A percentile compares a stretch with the other conserved stretches of the same genome.
These are phyloP conservation scores for Globisporangium radiosum DNA, from an alignment of 352 stramenopile genomes.

Conservation along the genomic window DNA sequence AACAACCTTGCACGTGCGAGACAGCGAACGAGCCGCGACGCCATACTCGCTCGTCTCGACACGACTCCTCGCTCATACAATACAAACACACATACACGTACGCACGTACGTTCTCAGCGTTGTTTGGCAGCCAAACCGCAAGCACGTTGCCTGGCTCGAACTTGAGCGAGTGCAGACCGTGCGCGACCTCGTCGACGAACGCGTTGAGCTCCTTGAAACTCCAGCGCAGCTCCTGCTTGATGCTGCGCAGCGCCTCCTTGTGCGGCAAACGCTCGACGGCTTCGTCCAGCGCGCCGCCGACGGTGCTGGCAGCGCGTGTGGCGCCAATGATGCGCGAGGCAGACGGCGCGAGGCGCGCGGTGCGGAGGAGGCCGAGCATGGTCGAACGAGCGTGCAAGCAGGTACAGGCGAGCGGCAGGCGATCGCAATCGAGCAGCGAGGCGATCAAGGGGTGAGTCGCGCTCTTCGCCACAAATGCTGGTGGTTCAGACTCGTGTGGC, in stretches of 20 bases:
- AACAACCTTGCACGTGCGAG: too few relatives aligned
- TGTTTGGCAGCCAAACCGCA: slow-evolving; percentile 83
- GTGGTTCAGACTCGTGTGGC: not conserved
- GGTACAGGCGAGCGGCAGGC: too few relatives aligned
- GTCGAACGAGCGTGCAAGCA: not conserved
- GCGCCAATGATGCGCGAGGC: slow-evolving; percentile 19
- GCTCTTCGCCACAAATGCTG: slow-evolving; percentile 35
- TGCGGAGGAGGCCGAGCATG: slow-evolving; percentile 68
- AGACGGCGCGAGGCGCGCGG: slow-evolving; percentile 39
- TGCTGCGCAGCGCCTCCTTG: slow-evolving; percentile 79
- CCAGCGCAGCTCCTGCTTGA: slow-evolving; percentile 81
- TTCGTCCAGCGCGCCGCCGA: slow-evolving; percentile 65
- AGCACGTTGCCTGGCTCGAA: slow-evolving; percentile 71
- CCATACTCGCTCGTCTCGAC: not conserved
- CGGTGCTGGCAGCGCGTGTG: slow-evolving; percentile 47
- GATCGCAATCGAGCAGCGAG: slow-evolving; percentile 1
- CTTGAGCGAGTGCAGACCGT: slow-evolving; percentile 69
- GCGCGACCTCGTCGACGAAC: slow-evolving; percentile 68
- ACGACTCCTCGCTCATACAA: too few relatives aligned
- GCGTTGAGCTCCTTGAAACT: slow-evolving; percentile 81
- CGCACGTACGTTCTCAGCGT: slow-evolving; percentile 54
- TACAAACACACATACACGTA: not conserved
- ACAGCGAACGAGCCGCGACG: not conserved
- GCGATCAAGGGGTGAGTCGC: slow-evolving; percentile 17
- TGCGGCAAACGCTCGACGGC: slow-evolving; percentile 73